Percentiles rank a stretch among this genome's conserved stretches.
Conservation (phyloP, 2,329 filamentous ascomycete genomes). For the Penicillium freii region DNA sequence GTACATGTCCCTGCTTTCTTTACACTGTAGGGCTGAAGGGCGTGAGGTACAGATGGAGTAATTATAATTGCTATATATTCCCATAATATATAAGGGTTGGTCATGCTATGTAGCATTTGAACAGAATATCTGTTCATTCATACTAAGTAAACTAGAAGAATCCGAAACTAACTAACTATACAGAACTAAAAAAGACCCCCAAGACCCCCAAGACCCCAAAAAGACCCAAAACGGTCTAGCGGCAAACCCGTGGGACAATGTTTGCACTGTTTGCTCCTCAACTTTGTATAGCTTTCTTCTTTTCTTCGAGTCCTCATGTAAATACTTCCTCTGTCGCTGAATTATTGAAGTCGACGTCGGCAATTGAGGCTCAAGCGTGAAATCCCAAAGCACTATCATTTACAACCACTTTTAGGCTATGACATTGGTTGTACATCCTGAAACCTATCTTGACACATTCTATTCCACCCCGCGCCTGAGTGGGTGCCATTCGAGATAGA, state of each 20-base stretch:
- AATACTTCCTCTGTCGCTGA: not conserved
- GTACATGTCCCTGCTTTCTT: not conserved
- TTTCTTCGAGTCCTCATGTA: not conserved
- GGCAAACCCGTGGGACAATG: not conserved
- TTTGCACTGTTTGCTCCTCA: slow-evolving; percentile 7
- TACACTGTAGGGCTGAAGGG: not conserved
- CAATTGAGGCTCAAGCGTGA: too few relatives aligned
- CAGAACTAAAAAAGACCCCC: not conserved
- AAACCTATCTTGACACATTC: not conserved
- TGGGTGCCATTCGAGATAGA: slow-evolving; percentile 6
- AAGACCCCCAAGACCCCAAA: not conserved
- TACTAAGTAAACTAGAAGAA: not conserved
- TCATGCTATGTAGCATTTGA: not conserved
- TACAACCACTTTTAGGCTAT: not conserved
- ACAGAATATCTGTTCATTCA: not conserved
- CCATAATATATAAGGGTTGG: too few relatives aligned
- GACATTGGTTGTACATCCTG: not conserved
- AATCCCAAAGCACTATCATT: not conserved
- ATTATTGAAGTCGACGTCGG: not conserved
- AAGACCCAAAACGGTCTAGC: not conserved
- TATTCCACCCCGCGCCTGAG: not conserved
- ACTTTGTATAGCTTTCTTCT: slow-evolving; percentile 9
- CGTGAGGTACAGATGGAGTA: not conserved
- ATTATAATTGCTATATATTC: not conserved
- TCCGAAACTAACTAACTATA: not conserved